phyloP scores from a whole-genome alignment of 2,329 filamentous ascomycete genomes.

The Diaporthe australafricana region DNA sequence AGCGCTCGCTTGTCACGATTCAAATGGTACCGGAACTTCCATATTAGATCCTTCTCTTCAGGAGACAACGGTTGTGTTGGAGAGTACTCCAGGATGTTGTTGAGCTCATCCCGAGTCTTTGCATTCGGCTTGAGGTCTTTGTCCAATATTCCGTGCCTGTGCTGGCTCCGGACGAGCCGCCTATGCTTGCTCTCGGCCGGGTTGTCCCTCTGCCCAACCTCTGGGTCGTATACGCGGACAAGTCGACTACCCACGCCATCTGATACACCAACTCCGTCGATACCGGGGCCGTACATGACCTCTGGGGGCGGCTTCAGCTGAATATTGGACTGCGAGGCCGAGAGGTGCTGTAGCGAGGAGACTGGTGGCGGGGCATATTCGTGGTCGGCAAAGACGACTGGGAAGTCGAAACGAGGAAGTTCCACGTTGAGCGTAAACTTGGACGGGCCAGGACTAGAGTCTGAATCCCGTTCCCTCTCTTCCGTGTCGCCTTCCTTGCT shows the following conservation, averaged over 20 bases:
- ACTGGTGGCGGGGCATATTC: slow-evolving; percentile 90
- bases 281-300: slow-evolving; percentile 90
- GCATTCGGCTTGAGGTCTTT: slow-evolving; percentile 96
- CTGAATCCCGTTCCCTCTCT: slow-evolving; percentile 53
- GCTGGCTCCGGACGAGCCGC: slow-evolving; percentile 88
- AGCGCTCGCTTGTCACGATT: slow-evolving; percentile 91
- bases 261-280: slow-evolving; percentile 73
- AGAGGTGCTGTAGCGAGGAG: slow-evolving; percentile 76
- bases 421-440: slow-evolving; percentile 90
- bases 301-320: slow-evolving; percentile 85
- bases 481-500: slow-evolving; percentile 50
- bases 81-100: slow-evolving; percentile 90
- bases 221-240: slow-evolving; percentile 91
- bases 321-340: slow-evolving; percentile 74
- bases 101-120: slow-evolving; percentile 93
- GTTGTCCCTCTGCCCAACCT: slow-evolving; percentile 89
- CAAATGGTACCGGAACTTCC: slow-evolving; percentile 96
- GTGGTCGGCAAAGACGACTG: slow-evolving; percentile 93
- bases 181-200: slow-evolving; percentile 96
- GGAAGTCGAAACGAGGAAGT: slow-evolving; percentile 93
- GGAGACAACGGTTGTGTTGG: slow-evolving; percentile 89
- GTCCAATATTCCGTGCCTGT: slow-evolving; percentile 91
- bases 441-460: slow-evolving; percentile 57
- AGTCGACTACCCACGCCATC: slow-evolving; percentile 69
- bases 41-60: slow-evolving; percentile 95